A percentile compares a stretch with the other conserved stretches of the same genome.
Conservation (phyloP, 140 eudicot genomes). For the Flaveria floridana region DNA sequence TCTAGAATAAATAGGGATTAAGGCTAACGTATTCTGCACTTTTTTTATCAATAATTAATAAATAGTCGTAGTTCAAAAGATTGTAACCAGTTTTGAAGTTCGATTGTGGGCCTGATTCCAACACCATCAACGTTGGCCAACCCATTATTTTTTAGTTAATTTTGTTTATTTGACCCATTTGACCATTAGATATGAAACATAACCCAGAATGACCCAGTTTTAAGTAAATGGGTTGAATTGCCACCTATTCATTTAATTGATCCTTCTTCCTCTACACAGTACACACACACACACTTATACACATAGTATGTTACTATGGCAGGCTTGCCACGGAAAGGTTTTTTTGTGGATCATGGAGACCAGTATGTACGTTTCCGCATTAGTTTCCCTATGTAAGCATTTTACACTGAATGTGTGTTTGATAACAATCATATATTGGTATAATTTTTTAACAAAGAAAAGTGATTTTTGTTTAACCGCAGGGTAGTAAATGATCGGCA, state of each 20-base stretch:
- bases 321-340: slow-evolving; percentile 84
- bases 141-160: not conserved
- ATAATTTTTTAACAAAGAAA: not conserved
- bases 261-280: not conserved
- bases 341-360: slow-evolving; percentile 76
- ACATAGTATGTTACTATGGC: slow-evolving; percentile 27
- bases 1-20: no score
- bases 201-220: not conserved
- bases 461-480: slow-evolving; percentile 18
- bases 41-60: no score
- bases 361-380: slow-evolving; percentile 87
- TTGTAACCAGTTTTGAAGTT: no score
- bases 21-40: no score
- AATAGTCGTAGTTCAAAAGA: no score
- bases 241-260: slow-evolving; percentile 4
- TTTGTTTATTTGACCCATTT: not conserved
- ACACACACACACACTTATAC: not conserved
- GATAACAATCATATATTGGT: not conserved
- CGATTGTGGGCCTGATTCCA: no score
- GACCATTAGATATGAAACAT: not conserved
- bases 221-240: not conserved
- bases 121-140: not conserved
- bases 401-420: not conserved
- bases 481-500: slow-evolving; percentile 71
- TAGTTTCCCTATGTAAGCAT: slow-evolving; percentile 69